Base-by-base conservation (phyloP, 768 basidiomycete genomes). In the Amanita molliuscula region DNA sequence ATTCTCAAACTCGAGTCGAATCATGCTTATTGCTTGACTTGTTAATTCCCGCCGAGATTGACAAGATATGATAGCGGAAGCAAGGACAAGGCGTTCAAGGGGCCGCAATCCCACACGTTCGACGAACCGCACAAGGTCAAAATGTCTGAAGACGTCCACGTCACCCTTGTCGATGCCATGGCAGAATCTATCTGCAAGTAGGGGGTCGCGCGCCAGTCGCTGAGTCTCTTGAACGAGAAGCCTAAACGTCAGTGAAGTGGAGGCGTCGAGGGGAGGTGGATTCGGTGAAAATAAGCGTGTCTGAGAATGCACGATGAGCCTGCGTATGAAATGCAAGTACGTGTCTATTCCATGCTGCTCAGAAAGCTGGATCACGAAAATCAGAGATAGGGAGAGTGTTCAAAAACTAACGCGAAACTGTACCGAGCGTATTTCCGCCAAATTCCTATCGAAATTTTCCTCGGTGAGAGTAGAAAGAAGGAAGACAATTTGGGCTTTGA, bases 401-500 rank as follows among this genome's bases (percentile, higher is more conserved):
- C 3, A 34, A 43, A 47, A 52, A 53, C 36, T 15, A 41, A 33
- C 4, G 26, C 6, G 8, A 28, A 26, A 44, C 76, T 92, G 59
- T 63, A 97, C 95, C 51, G 89, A 90, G 62, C 91, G 84, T 60
- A 99, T 96, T 72, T 99, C 94, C 50, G 81, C 71, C 64, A 93
- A 85, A 68, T 96, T 91, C 63, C 89, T 81, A 63, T 90, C 89
- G 64, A 91, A 99, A 69, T 92, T 93, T 60, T 98, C 95, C 70
- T 98, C 95, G 52, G 90, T 92, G 54, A 98, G 80, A 23, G 92
- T 97, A 25, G 90, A 92, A 56, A 99, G 78, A 52, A 97, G 77
- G 70, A 99, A 98, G 57, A 95, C 93, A 63, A 99, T 94, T 75
- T 99, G 94, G 53, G 94, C 88, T 69, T 88, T 89, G 71, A 92